Evolutionary conservation across 495 filamentous ascomycete species (phyloP).

Genomic region (Oidiodendron maius): DNA sequence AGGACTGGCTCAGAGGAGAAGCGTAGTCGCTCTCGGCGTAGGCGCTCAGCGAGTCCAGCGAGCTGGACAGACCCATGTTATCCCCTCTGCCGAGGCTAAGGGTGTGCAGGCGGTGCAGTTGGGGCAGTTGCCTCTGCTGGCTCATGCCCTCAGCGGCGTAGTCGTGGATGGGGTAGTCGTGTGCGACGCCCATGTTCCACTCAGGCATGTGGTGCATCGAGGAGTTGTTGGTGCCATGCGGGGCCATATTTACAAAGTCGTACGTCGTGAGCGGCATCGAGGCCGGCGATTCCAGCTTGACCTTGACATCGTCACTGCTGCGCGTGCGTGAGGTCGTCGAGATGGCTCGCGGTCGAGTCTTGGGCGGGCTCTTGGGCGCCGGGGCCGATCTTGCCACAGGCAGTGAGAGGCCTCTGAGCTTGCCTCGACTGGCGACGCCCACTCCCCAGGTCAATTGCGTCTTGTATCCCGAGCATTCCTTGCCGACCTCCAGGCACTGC

Average conservation of each 20-base stretch:
- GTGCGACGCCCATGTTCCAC: slow-evolving; percentile 19
- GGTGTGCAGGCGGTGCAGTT: slow-evolving; percentile 20
- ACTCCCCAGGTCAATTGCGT: slow-evolving; percentile 97
- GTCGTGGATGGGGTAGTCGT: slow-evolving; percentile 17
- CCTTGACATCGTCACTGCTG: slow-evolving; percentile 18
- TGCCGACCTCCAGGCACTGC: slow-evolving; percentile 84
- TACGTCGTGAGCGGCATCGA: slow-evolving; percentile 34
- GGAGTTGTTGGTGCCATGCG: slow-evolving; percentile 19
- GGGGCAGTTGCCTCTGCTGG: slow-evolving; percentile 20
- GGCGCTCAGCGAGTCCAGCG: slow-evolving; percentile 42
- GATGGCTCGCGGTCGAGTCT: slow-evolving; percentile 11
- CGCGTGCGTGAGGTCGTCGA: slow-evolving; percentile 16
- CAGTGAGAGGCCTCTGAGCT: slow-evolving; percentile 81
- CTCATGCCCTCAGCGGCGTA: slow-evolving; percentile 15
- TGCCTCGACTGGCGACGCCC: slow-evolving; percentile 92
- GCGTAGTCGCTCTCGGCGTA: slow-evolving; percentile 45
- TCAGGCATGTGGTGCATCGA: slow-evolving; percentile 13
- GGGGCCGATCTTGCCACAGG: slow-evolving; percentile 74
- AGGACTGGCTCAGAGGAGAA: slow-evolving; percentile 45
- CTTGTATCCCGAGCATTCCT: slow-evolving; percentile 95
- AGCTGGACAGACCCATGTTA: slow-evolving; percentile 30
- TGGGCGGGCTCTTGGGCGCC: slow-evolving; percentile 30
- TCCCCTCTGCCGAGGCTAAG: slow-evolving; percentile 17
- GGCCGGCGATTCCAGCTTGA: slow-evolving; percentile 17
- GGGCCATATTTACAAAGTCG: slow-evolving; percentile 46